Conservation (phyloP, 2,329 filamentous ascomycete species). For the Trichoderma simmonsii region DNA sequence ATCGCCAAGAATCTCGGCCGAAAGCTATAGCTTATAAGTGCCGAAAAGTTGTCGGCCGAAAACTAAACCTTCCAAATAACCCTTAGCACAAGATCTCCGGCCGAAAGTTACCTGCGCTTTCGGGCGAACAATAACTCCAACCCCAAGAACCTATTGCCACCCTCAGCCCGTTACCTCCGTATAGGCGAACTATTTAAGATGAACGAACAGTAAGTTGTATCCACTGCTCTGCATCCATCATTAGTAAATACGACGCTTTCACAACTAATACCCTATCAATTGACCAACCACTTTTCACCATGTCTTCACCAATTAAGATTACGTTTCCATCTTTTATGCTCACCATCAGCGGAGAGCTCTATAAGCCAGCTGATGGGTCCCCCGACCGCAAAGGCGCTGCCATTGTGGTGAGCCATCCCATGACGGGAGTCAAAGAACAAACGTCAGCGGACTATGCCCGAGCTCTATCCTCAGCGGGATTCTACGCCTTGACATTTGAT, state of each 20-base stretch:
- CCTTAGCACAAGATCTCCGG: too few relatives aligned
- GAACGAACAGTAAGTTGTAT: neutral
- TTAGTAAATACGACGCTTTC: neutral
- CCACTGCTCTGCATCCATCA: neutral
- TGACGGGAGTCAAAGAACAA: constrained; percentile 38
- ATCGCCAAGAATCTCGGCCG: too few relatives aligned
- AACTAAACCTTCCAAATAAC: neutral
- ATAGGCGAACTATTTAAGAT: neutral
- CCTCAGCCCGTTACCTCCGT: neutral
- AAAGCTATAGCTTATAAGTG: neutral
- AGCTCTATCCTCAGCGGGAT: constrained; percentile 31
- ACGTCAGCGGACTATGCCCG: constrained; percentile 33
- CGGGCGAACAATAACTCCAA: neutral
- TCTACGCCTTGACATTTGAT: constrained; percentile 36
- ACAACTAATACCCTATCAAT: neutral
- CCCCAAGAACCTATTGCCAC: neutral
- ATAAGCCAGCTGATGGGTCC: neutral
- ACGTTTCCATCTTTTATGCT: neutral
- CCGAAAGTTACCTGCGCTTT: neutral
- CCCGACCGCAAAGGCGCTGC: neutral
- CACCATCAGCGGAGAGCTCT: neutral
- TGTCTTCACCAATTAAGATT: neutral
- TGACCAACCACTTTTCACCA: neutral
- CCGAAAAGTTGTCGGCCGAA: neutral
- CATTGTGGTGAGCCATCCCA: constrained; percentile 33